Evolutionary conservation across 1,139 yeast genomes (phyloP), one percentile per base, ranked within the genome.

Genomic region (Debaryomycetaceae sp.): DNA sequence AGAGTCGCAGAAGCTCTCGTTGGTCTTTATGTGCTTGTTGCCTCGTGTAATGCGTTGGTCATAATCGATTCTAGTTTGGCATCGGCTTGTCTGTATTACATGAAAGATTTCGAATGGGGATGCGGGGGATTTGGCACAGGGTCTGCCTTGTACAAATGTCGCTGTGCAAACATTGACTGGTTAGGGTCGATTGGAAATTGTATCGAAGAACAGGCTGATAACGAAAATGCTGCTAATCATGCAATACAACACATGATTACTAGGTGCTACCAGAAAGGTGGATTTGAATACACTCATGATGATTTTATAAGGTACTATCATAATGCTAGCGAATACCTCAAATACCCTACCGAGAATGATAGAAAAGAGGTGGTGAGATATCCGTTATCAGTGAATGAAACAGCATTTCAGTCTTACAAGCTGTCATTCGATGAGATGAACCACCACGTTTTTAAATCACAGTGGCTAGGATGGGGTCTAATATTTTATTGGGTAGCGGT

Each of bases 401-500:
- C 63, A 0, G 59, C 53, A 14, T 69, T 61, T 44, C 54, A 49
- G 11, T 63, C 58, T 44, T 67, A 64, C 43, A 54, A 52, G 22
- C 43, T 50, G 6, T 61, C 66, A 6, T 68, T 68, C 48, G 59
- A 65, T 42, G 66, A 66, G 42, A 57, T 49, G 27, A 57, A 60
- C 8, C 45, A 52, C 14, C 58, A 58, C 34, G 62, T 64, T 6
- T 39, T 58, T 13, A 57, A 65, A 40, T 62, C 72, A 13, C 71
- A 69, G 49, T 66, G 69, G 56, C 63, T 64, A 45, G 70, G 72
- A 8, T 72, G 73, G 69, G 75, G 72, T 14, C 55, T 66, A 44
- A 58, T 65, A 33, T 68, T 66, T 45, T 73, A 61, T 48, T 72
- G 76, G 69, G 60, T 56, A 1, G 48, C 60, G 3, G 49, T 71